Conservation (phyloP, 169 alveolate species). For the Cryptosporidium bovis region DNA sequence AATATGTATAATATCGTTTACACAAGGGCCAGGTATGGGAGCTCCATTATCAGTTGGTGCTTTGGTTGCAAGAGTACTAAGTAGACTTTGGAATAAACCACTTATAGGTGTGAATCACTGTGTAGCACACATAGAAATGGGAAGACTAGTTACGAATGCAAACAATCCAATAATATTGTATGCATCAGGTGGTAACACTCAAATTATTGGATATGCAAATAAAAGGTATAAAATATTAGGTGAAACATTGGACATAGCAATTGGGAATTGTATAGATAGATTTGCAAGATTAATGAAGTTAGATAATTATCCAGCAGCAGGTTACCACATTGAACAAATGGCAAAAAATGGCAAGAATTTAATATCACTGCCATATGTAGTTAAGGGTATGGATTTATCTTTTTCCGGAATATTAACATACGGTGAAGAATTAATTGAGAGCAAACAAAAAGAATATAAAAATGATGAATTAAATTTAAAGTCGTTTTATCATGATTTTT, state of each 20-base stretch:
- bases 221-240: conserved; percentile 95
- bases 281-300: conserved; percentile 95
- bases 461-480: conserved; percentile 72
- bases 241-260: conserved; percentile 98
- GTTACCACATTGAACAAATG: conserved; percentile 96
- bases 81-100: conserved; percentile 92
- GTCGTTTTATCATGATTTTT: conserved; percentile 86
- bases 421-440: conserved; percentile 54
- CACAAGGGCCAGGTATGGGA: conserved; percentile 99
- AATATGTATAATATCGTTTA: conserved; percentile 91
- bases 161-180: conserved; percentile 95
- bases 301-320: conserved; percentile 98
- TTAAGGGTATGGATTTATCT: conserved; percentile 98
- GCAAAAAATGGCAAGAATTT: conserved; percentile 91
- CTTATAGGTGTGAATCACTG: conserved; percentile 98
- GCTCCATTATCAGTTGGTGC: conserved; percentile 97
- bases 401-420: conserved; percentile 75
- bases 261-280: conserved; percentile 98
- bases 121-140: conserved; percentile 99
- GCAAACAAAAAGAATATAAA: conserved; percentile 77
- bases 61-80: conserved; percentile 93
- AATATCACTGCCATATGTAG: conserved; percentile 94
- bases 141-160: conserved; percentile 93
- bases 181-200: conserved; percentile 99
- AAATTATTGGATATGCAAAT: conserved; percentile 86